Percentiles rank a stretch among this genome's conserved stretches.
These are phyloP conservation scores for Sugiyamaella valdiviana DNA, from an alignment of 805 yeast species.

Conservation along the genomic window DNA sequence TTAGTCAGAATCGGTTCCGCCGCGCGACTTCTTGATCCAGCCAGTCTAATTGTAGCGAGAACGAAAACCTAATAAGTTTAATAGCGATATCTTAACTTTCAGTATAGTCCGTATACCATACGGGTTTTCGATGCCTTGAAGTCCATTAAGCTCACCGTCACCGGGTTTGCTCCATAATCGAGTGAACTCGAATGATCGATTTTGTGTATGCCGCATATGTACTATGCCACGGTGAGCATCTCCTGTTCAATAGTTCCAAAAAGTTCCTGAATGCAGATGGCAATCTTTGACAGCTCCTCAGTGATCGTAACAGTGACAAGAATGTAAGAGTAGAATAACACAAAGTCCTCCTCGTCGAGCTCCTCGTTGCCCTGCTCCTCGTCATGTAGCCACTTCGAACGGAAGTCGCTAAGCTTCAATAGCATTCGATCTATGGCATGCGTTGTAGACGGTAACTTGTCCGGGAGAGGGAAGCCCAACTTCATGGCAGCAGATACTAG, in stretches of 20 bases:
- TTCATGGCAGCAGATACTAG: conserved; percentile 57
- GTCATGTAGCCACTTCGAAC: conserved; percentile 35
- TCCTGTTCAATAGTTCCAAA: conserved; percentile 66
- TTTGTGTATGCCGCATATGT: too few species aligned
- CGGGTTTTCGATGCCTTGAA: too few species aligned
- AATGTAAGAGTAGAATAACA: conserved; percentile 66
- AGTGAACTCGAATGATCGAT: too few species aligned
- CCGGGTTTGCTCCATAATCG: too few species aligned
- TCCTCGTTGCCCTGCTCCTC: conserved; percentile 26
- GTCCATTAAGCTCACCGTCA: too few species aligned
- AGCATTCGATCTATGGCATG: conserved; percentile 67
- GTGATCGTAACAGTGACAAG: conserved; percentile 64
- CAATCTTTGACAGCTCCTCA: conserved; percentile 55
- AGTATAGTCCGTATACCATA: too few species aligned
- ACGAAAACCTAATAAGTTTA: too few species aligned
- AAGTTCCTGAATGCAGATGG: conserved; percentile 48
- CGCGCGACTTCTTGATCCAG: too few species aligned
- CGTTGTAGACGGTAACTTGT: conserved; percentile 68
- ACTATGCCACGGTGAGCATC: conserved; percentile 22
- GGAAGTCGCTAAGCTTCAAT: conserved; percentile 54
- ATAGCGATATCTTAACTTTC: too few species aligned
- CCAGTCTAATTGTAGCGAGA: too few species aligned
- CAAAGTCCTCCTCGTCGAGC: conserved; percentile 63
- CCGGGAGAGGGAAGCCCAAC: conserved; percentile 71
- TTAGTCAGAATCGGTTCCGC: too few species aligned